A percentile compares a stretch with the other conserved stretches of the same genome.
Conservation (phyloP, 108 stramenopile genomes). For the Licmophora abbreviata region DNA sequence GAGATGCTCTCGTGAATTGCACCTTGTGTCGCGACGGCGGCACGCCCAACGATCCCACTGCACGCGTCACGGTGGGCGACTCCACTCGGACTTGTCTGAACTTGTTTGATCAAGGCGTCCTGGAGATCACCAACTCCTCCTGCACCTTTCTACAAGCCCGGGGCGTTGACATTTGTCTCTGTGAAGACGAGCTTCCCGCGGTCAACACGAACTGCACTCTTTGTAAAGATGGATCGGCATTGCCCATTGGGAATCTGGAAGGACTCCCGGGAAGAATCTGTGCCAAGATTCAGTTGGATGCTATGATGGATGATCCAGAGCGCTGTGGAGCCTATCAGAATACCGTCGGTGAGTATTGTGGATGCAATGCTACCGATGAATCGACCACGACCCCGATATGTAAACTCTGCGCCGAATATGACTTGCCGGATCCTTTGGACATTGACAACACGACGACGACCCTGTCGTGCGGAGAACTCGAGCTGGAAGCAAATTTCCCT, state of each 20-base stretch:
- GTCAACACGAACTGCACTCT: slow-evolving; percentile 11
- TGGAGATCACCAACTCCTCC: slow-evolving; percentile 12
- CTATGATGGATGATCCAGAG: slow-evolving; percentile 11
- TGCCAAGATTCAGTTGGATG: slow-evolving; percentile 18
- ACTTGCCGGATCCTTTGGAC: no score
- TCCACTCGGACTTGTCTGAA: no score
- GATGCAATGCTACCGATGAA: slow-evolving; percentile 11
- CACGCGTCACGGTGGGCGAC: slow-evolving; percentile 1
- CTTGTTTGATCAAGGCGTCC: no score
- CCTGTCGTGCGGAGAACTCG: background rate
- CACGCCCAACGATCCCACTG: slow-evolving; percentile 1
- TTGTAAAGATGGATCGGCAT: slow-evolving; percentile 8
- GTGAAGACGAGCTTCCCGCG: slow-evolving; percentile 5
- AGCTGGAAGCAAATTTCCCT: slow-evolving; percentile 1
- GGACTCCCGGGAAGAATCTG: slow-evolving; percentile 9
- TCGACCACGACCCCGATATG: no score
- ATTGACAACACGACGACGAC: background rate
- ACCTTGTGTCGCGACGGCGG: slow-evolving; percentile 1
- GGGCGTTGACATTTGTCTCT: slow-evolving; percentile 20
- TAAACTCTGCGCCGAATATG: no score
- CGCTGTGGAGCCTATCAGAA: slow-evolving; percentile 13
- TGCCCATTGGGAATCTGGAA: slow-evolving; percentile 8
- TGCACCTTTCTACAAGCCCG: slow-evolving; percentile 19
- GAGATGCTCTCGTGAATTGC: background rate
- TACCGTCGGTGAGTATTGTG: slow-evolving; percentile 16